Conservation (phyloP, 768 basidiomycete genomes). For the Lanmaoa pseudosensibilis region DNA sequence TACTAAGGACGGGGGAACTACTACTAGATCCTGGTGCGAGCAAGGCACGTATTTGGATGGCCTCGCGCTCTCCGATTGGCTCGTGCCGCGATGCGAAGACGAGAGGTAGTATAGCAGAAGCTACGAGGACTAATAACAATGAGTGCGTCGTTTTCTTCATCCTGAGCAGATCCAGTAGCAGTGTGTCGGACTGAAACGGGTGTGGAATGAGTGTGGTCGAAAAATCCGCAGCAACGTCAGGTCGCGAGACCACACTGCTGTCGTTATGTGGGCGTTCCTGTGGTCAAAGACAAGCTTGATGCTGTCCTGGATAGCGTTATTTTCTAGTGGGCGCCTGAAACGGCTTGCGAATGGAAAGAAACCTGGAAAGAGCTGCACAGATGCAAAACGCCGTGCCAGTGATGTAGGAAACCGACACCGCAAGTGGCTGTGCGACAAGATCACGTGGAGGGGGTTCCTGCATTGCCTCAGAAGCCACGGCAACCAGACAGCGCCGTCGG, state of each 20-base stretch:
- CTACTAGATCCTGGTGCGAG: not conserved
- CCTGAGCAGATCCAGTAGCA: constrained; percentile 15
- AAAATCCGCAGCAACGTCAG: constrained; percentile 24
- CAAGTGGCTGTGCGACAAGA: constrained; percentile 23
- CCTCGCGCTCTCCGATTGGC: constrained; percentile 13
- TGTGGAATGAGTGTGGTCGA: constrained; percentile 24
- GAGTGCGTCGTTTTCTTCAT: constrained; percentile 25
- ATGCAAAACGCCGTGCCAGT: constrained; percentile 1
- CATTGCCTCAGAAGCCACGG: not conserved
- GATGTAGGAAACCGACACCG: constrained; percentile 21
- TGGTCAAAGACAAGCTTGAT: constrained; percentile 1
- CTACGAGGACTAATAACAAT: constrained; percentile 30
- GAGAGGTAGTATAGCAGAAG: constrained; percentile 29
- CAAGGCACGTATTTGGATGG: constrained; percentile 18
- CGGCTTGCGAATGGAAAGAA: constrained; percentile 4
- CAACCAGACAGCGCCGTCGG: not conserved
- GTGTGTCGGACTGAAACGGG: constrained; percentile 4
- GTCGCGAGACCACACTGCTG: constrained; percentile 15
- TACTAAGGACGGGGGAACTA: not conserved
- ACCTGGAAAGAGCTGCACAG: constrained; percentile 6
- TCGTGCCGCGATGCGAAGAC: constrained; percentile 23
- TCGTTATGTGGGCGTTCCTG: constrained; percentile 8
- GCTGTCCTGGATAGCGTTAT: not conserved
- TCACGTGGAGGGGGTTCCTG: constrained; percentile 20
- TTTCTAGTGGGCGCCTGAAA: not conserved